These are phyloP conservation scores for Hura crepitans DNA, from an alignment of 441 rosid genomes.

Conservation along the genomic window DNA sequence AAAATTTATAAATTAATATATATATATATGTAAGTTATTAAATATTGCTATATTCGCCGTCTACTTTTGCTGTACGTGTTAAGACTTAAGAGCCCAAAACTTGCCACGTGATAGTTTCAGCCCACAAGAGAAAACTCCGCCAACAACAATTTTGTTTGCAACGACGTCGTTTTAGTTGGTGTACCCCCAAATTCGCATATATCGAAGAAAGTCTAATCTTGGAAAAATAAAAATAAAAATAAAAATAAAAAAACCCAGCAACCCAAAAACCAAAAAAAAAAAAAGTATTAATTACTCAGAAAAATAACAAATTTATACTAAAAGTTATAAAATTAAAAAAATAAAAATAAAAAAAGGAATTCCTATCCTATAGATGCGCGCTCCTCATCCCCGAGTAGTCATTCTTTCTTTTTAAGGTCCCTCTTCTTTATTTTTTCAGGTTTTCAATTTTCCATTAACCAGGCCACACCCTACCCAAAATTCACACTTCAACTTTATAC, in stretches of 20 bases:
- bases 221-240: conserved; percentile 11
- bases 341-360: conserved; percentile 5
- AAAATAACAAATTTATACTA: conserved; percentile 2
- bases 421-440: neutral
- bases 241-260: neutral
- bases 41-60: no score
- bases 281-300: neutral
- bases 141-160: neutral
- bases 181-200: neutral
- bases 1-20: no score
- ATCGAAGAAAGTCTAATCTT: conserved; percentile 14
- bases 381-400: conserved; percentile 12
- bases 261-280: neutral
- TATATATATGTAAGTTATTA: no score
- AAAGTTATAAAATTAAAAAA: conserved; percentile 8
- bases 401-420: neutral
- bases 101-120: neutral
- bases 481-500: neutral
- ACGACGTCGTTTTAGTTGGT: neutral
- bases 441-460: neutral
- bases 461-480: neutral
- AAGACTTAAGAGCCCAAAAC: no score
- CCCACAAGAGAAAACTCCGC: neutral
- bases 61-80: no score
- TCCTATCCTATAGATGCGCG: neutral